Evolutionary conservation across 2,329 filamentous ascomycete species (phyloP).

Genomic region (Clathrospora elynae): DNA sequence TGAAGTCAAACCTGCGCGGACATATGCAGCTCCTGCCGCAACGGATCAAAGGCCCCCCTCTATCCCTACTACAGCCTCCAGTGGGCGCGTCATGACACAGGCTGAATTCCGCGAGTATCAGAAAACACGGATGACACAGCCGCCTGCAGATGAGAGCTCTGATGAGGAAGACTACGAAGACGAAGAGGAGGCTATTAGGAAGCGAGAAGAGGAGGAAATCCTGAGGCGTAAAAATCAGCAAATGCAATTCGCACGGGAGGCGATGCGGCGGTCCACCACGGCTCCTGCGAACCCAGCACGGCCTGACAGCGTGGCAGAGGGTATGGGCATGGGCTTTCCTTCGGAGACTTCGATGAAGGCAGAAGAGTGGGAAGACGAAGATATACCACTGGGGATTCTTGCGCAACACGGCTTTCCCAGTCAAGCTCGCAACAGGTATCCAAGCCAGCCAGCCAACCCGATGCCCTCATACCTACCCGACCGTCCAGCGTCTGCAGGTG

Average conservation of each 20-base stretch:
- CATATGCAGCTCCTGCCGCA: constrained; percentile 11
- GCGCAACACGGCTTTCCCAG: constrained; percentile 46
- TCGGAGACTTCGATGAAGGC: constrained; percentile 44
- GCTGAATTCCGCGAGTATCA: constrained; percentile 43
- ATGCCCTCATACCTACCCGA: constrained; percentile 45
- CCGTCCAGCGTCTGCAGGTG: constrained; percentile 42
- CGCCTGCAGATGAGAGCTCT: constrained; percentile 34
- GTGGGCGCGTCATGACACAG: constrained; percentile 42
- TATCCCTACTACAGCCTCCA: constrained; percentile 14
- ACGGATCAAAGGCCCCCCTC: constrained; percentile 20
- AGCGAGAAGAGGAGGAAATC: constrained; percentile 42
- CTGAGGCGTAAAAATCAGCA: constrained; percentile 42
- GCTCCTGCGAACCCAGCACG: constrained; percentile 26
- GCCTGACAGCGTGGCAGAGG: constrained; percentile 26
- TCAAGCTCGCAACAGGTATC: constrained; percentile 30
- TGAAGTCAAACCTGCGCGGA: constrained; percentile 7
- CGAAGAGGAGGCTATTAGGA: constrained; percentile 45
- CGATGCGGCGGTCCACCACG: constrained; percentile 45
- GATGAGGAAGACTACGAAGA: constrained; percentile 47
- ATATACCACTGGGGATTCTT: constrained; percentile 48
- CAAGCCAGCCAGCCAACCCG: constrained; percentile 37
- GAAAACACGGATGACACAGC: constrained; percentile 31
- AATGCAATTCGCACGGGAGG: constrained; percentile 42
- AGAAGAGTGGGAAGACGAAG: constrained; percentile 47
- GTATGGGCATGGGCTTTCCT: constrained; percentile 38